A percentile compares a stretch with the other conserved stretches of the same genome.
Evolutionary conservation across 352 stramenopile species (phyloP).

Genomic region (Pythium aristosporum): DNA sequence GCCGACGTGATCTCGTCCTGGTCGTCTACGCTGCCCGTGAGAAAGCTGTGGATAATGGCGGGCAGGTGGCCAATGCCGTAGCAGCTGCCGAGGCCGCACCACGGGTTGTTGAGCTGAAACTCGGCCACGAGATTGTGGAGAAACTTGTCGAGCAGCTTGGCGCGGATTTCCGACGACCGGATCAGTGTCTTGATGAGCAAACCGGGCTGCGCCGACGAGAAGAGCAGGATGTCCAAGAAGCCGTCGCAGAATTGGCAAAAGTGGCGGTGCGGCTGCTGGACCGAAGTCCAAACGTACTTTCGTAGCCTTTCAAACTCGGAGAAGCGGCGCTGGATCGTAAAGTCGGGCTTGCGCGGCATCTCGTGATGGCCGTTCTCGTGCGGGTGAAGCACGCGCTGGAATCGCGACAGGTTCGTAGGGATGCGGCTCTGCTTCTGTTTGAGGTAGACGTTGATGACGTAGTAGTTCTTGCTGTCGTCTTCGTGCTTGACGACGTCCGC

Average conservation of each 20-base stretch:
- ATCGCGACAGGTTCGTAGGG: slow-evolving; percentile 23
- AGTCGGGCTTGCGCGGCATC: slow-evolving; percentile 33
- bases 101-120: slow-evolving; percentile 42
- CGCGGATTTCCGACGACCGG: slow-evolving; percentile 26
- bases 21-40: slow-evolving; percentile 11
- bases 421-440: slow-evolving; percentile 58
- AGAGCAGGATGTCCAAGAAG: slow-evolving; percentile 52
- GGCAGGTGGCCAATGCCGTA: slow-evolving; percentile 46
- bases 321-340: slow-evolving; percentile 56
- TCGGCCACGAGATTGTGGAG: slow-evolving; percentile 51
- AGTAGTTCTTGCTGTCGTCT: slow-evolving; percentile 28
- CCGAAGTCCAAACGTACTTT: slow-evolving; percentile 37
- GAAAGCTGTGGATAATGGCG: slow-evolving; percentile 31
- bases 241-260: slow-evolving; percentile 66
- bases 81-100: slow-evolving; percentile 39
- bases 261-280: slow-evolving; percentile 38
- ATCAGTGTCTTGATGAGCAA: slow-evolving; percentile 33
- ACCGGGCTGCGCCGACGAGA: slow-evolving; percentile 46
- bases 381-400: slow-evolving; percentile 9
- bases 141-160: slow-evolving; percentile 50
- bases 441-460: slow-evolving; percentile 54
- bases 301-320: slow-evolving; percentile 60
- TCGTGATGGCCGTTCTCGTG: slow-evolving; percentile 3
- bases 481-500: slow-evolving; percentile 23
- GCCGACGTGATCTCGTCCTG: not conserved